Evolutionary conservation across 2,329 filamentous ascomycete genomes (phyloP), one percentile per base, ranked within the genome.

Genomic region (Phialophora tarda): DNA sequence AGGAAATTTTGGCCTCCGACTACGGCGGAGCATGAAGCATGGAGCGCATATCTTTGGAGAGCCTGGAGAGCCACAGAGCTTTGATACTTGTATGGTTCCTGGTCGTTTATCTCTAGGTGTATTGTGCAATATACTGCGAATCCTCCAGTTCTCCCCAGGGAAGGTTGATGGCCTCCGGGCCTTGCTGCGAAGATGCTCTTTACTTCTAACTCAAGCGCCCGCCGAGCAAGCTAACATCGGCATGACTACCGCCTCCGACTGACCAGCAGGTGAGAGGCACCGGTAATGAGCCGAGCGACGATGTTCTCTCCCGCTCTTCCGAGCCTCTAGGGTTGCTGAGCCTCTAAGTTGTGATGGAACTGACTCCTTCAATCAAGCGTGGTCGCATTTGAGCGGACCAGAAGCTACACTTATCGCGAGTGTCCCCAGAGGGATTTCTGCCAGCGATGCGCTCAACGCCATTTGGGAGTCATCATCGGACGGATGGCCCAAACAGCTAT

Each of bases 1-100:
- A 21, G 47, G 53, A 61, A 61, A 53, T 61, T 61, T 51, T 47
- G 28, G n/a, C 21, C n/a, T 17, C 5, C 7, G 24, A 12, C 30
- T 61, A 17, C 47, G 59, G 59, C 26, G 32, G 10, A 54, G 59
- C 34, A 41, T 26, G 11, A 11, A 6, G 14, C 32, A 4, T 23
- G 8, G 44, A 26, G 21, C 48, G 59, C 24, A 54, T 17, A 28
- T 28, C 3, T 1, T 24, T 14, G n/a, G n/a, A n/a, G n/a, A n/a
- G n/a, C n/a, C 4, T 2, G 14, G 44, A 30, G 21, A n/a, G 10
- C 30, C 1, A 1, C 2, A 10, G 38, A 41, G 17, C 38, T 44
- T 44, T 44, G 38, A 44, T 44, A 10, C 38, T 41, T 24, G 47
- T 24, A 51, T 32, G 30, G 5, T 4, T 50, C 6, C 21, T 41